Percentiles rank a stretch among this genome's conserved stretches.
These are phyloP conservation scores for Alternaria sp. DNA, from an alignment of 2,329 filamentous ascomycete genomes.

Conservation along the genomic window DNA sequence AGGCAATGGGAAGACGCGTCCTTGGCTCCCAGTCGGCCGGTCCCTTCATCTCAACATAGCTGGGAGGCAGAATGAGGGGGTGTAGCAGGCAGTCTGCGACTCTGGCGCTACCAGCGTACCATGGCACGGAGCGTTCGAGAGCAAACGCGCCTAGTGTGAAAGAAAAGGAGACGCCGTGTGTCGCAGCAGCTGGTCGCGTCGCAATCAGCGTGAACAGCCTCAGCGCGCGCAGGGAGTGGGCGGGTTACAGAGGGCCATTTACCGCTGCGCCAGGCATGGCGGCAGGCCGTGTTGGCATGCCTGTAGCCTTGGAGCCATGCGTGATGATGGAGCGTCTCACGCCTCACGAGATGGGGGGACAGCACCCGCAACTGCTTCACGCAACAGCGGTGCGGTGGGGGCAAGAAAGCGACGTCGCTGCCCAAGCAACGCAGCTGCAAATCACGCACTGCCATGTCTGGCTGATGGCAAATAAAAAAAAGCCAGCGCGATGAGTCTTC, in stretches of 20 bases:
- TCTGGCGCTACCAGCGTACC: conserved; percentile 18
- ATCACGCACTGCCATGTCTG: not conserved
- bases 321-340: conserved; percentile 27
- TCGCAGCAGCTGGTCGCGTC: conserved; percentile 24
- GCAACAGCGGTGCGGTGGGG: not conserved
- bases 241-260: not conserved
- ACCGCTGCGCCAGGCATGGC: conserved; percentile 27
- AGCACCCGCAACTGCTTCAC: not conserved
- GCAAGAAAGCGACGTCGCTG: not conserved
- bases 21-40: conserved; percentile 20
- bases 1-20: conserved; percentile 21
- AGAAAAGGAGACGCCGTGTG: conserved; percentile 33
- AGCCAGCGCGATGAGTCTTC: conserved; percentile 27
- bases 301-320: conserved; percentile 20
- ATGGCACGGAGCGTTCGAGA: conserved; percentile 14
- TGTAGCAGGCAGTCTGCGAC: conserved; percentile 12
- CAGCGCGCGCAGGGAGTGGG: conserved; percentile 3
- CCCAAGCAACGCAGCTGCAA: conserved; percentile 5
- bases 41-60: conserved; percentile 19
- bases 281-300: conserved; percentile 23
- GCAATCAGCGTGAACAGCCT: conserved; percentile 20
- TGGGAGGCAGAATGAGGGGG: conserved; percentile 14
- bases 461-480: not conserved
- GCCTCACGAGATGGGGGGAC: not conserved
- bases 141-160: conserved; percentile 12